These are phyloP conservation scores for Blyttiomyces sp. DNA, from an alignment of 371 early-diverging fungal genomes.

Conservation along the genomic window DNA sequence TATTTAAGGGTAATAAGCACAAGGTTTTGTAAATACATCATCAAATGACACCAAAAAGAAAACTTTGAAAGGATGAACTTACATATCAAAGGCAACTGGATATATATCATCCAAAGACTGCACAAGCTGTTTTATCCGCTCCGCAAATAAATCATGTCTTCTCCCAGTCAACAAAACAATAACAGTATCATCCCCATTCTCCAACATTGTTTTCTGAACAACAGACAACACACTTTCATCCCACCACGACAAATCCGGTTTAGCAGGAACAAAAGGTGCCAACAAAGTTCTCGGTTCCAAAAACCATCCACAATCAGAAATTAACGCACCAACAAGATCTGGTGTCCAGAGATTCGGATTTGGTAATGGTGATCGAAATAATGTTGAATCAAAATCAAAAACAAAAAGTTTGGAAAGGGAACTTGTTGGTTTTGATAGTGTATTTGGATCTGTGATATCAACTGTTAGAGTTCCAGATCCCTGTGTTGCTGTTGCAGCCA, in stretches of 20 bases:
- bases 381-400: constrained; percentile 88
- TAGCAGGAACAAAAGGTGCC: constrained; percentile 45
- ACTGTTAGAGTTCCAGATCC: too few species aligned
- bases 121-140: constrained; percentile 30
- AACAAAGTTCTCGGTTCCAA: constrained; percentile 63
- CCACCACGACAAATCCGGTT: constrained; percentile 35
- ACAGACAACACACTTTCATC: constrained; percentile 23
- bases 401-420: too few species aligned
- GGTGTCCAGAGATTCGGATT: constrained; percentile 73
- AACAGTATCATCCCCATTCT: constrained; percentile 9
- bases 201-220: constrained; percentile 3
- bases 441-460: too few species aligned
- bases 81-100: constrained; percentile 36
- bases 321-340: constrained; percentile 48
- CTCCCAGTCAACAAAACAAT: constrained; percentile 42
- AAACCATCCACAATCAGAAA: constrained; percentile 73
- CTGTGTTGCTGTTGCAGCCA: too few species aligned
- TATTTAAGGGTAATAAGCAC: neutral
- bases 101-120: constrained; percentile 3
- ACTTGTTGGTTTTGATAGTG: too few species aligned
- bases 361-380: constrained; percentile 79
- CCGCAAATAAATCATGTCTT: constrained; percentile 33
- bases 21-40: too few species aligned
- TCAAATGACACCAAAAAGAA: neutral
- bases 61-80: constrained; percentile 1